These are phyloP conservation scores for Cryptosporidium ryanae DNA, from an alignment of 169 alveolate genomes.

Conservation along the genomic window DNA sequence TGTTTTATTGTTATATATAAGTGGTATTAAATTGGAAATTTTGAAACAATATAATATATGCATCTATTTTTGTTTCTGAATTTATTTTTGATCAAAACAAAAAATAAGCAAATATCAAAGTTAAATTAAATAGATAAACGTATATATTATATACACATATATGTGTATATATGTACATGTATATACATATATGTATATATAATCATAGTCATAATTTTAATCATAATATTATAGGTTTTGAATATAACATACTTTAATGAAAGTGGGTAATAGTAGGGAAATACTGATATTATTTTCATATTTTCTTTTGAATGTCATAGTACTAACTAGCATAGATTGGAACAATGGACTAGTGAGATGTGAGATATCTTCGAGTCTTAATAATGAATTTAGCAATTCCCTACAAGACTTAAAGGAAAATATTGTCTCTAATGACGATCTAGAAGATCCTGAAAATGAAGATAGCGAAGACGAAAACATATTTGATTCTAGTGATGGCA, in stretches of 20 bases:
- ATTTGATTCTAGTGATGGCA: background rate
- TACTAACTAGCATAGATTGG: background rate
- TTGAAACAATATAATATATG: no score
- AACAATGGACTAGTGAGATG: conserved; percentile 11
- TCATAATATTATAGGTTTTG: background rate
- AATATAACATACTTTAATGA: conserved; percentile 21
- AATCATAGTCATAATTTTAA: background rate
- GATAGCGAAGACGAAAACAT: background rate
- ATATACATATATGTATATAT: conserved; percentile 1
- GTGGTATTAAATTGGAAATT: no score
- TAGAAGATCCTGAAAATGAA: background rate
- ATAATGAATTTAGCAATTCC: background rate
- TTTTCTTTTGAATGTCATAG: conserved; percentile 15
- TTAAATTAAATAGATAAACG: background rate
- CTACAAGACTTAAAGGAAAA: conserved; percentile 7
- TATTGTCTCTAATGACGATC: background rate
- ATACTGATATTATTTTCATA: background rate
- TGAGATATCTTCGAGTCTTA: background rate
- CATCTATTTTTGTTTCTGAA: no score
- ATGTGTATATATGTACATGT: background rate
- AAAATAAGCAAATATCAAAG: no score
- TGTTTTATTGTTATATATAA: no score
- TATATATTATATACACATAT: conserved; percentile 7
- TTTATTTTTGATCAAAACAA: no score
- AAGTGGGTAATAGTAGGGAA: conserved; percentile 3